Conservation (phyloP, 306 rosid species). For the Urtica urens region DNA sequence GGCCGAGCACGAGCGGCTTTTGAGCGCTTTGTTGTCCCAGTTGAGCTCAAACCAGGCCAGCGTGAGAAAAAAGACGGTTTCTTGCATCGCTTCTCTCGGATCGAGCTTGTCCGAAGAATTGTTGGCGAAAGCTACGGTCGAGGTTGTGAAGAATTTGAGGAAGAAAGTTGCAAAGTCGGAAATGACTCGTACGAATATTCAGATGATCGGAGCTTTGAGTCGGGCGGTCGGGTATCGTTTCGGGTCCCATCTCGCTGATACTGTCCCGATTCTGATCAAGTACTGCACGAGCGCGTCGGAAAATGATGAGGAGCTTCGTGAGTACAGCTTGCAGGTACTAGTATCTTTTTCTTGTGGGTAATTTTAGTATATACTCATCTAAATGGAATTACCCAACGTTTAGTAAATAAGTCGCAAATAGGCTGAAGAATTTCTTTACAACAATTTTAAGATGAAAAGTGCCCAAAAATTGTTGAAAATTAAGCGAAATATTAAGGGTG, state of each 20-base stretch:
- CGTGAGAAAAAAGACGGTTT: conserved; percentile 76
- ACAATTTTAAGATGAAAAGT: no score
- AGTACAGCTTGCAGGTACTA: conserved; percentile 89
- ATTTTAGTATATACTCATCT: no score
- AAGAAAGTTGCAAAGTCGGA: conserved; percentile 56
- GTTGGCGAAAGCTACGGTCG: conserved; percentile 69
- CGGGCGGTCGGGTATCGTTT: conserved; percentile 98
- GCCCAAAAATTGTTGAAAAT: no score
- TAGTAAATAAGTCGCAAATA: no score
- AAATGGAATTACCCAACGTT: no score
- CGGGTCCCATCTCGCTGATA: conserved; percentile 88
- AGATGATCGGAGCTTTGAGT: conserved; percentile 95
- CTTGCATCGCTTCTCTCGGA: conserved; percentile 87
- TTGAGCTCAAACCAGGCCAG: conserved; percentile 84
- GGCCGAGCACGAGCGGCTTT: conserved; percentile 55
- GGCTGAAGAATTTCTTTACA: no score
- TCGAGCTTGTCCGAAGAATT: conserved; percentile 89
- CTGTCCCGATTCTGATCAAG: conserved; percentile 75
- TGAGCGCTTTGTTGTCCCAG: conserved; percentile 73
- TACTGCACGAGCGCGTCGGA: conserved; percentile 85
- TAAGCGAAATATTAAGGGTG: no score
- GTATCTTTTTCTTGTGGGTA: background rate
- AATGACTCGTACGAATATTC: conserved; percentile 82
- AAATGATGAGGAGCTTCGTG: conserved; percentile 98
- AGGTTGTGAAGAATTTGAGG: conserved; percentile 68